These are phyloP conservation scores for Ascosphaera aggregata DNA, from an alignment of 2,329 filamentous ascomycete species.

Conservation along the genomic window DNA sequence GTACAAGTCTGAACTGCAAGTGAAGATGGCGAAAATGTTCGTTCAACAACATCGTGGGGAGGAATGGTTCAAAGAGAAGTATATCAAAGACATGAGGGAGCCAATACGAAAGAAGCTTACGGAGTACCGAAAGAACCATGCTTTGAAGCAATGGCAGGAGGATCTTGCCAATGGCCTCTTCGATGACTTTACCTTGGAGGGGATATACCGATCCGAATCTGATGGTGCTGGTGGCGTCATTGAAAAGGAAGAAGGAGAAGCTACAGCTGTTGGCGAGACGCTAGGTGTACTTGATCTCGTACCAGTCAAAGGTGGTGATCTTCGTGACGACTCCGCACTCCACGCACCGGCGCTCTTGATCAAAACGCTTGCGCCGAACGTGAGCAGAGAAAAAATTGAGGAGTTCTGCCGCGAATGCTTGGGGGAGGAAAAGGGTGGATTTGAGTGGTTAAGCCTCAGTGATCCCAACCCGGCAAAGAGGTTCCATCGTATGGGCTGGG, in stretches of 20 bases:
- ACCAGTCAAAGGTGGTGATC: slow-evolving; percentile 58
- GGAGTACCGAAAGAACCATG: slow-evolving; percentile 53
- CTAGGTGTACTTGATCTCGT: slow-evolving; percentile 80
- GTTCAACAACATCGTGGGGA: slow-evolving; percentile 83
- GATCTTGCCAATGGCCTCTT: slow-evolving; percentile 70
- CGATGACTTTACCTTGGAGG: slow-evolving; percentile 85
- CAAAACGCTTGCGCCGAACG: slow-evolving; percentile 93
- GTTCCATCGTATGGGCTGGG: slow-evolving; percentile 95
- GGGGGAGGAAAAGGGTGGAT: slow-evolving; percentile 73
- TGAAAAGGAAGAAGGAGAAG: slow-evolving; percentile 91
- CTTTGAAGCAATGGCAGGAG: slow-evolving; percentile 71
- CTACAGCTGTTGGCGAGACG: slow-evolving; percentile 75
- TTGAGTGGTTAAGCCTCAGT: slow-evolving; percentile 86
- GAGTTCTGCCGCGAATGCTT: slow-evolving; percentile 86
- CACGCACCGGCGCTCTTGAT: slow-evolving; percentile 90
- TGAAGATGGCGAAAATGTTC: slow-evolving; percentile 65
- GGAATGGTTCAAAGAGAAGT: slow-evolving; percentile 95
- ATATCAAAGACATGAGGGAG: slow-evolving; percentile 61
- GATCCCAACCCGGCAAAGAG: slow-evolving; percentile 95
- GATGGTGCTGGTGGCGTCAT: slow-evolving; percentile 66
- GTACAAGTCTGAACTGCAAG: slow-evolving; percentile 41
- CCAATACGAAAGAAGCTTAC: slow-evolving; percentile 51
- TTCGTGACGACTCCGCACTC: slow-evolving; percentile 68
- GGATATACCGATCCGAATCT: slow-evolving; percentile 78
- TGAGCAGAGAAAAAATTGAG: slow-evolving; percentile 82